phyloP scores from a whole-genome alignment of 768 basidiomycete species.

The Tricholoma sp. region DNA sequence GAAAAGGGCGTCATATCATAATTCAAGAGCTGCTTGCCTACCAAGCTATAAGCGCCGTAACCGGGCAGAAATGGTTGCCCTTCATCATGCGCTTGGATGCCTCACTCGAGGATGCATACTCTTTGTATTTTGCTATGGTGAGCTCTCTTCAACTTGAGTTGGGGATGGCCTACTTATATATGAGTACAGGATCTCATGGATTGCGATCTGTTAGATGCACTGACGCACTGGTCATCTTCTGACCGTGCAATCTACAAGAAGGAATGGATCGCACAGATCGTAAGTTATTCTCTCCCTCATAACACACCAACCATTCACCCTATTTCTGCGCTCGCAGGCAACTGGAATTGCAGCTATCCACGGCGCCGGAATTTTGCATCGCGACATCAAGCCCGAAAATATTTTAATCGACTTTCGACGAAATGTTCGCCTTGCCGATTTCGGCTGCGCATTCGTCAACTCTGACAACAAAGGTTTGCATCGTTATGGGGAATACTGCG shows the following conservation, averaged over 20 bases:
- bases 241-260: conserved; percentile 23
- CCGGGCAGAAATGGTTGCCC: conserved; percentile 17
- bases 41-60: conserved; percentile 25
- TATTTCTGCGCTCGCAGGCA: conserved; percentile 21
- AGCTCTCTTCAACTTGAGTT: conserved; percentile 5
- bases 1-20: conserved; percentile 13
- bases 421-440: conserved; percentile 38
- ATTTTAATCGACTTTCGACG: conserved; percentile 46
- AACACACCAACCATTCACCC: background rate
- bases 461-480: conserved; percentile 10
- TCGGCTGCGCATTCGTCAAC: conserved; percentile 29
- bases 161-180: background rate
- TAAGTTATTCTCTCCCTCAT: conserved; percentile 10
- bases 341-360: conserved; percentile 44
- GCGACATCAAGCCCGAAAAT: conserved; percentile 68
- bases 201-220: conserved; percentile 27
- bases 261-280: conserved; percentile 38
- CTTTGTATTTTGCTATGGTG: conserved; percentile 36
- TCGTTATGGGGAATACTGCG: conserved; percentile 11
- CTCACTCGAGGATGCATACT: conserved; percentile 24
- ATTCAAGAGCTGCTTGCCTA: conserved; percentile 30
- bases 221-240: conserved; percentile 18
- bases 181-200: conserved; percentile 35
- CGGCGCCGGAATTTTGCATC: conserved; percentile 57
- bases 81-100: conserved; percentile 37